Percentiles rank a stretch among this genome's conserved stretches.
These are phyloP conservation scores for Boletus tomentosulus DNA, from an alignment of 768 basidiomycete genomes.

Conservation along the genomic window DNA sequence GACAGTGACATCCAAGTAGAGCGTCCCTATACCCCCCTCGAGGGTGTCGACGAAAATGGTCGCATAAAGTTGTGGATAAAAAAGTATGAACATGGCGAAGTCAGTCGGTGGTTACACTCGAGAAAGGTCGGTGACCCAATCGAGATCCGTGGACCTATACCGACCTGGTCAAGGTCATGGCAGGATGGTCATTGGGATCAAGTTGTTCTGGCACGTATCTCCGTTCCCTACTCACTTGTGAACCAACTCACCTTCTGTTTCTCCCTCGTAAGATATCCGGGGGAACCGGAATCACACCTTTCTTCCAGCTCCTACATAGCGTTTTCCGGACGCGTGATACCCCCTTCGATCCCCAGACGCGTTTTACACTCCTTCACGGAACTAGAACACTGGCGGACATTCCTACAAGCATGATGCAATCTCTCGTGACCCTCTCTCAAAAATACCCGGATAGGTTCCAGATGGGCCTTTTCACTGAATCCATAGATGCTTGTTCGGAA, in stretches of 20 bases:
- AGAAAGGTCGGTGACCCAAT: constrained; percentile 61
- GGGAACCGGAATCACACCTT: constrained; percentile 84
- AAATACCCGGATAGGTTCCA: constrained; percentile 53
- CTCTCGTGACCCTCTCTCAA: constrained; percentile 45
- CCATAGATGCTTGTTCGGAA: constrained; percentile 19
- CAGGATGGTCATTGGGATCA: constrained; percentile 69
- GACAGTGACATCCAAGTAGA: constrained; percentile 89
- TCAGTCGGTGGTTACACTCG: constrained; percentile 77
- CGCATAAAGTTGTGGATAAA: constrained; percentile 79
- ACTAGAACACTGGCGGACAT: constrained; percentile 59
- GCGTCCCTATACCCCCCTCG: constrained; percentile 77
- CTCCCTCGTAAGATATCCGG: constrained; percentile 67
- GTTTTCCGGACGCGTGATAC: constrained; percentile 36
- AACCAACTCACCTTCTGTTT: not conserved
- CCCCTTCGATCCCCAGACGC: constrained; percentile 35
- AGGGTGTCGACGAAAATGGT: constrained; percentile 63
- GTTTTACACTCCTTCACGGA: constrained; percentile 70
- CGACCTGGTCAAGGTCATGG: constrained; percentile 51
- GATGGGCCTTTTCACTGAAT: constrained; percentile 62
- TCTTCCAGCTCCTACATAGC: constrained; percentile 68
- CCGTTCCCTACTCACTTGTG: not conserved
- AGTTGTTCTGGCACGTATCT: constrained; percentile 58
- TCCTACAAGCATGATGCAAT: constrained; percentile 58
- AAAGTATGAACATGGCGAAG: constrained; percentile 72
- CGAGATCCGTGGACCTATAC: constrained; percentile 73